These are phyloP conservation scores for Pyrenochaeta sp. DNA, from an alignment of 2,329 filamentous ascomycete genomes.

Conservation along the genomic window DNA sequence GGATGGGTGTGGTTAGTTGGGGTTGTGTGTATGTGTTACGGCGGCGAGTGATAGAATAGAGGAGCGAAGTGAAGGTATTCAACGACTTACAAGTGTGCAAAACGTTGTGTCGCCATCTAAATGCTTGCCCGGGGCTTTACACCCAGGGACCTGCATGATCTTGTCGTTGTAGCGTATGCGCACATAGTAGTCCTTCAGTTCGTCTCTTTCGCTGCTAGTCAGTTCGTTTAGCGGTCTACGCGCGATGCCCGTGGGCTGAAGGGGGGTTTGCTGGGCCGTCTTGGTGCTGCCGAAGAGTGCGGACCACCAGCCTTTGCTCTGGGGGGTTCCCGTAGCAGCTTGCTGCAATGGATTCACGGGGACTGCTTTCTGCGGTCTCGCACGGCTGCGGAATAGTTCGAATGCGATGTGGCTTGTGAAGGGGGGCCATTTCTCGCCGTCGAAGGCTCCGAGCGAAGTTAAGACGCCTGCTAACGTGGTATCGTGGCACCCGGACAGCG, in stretches of 20 bases:
- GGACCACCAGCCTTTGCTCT: constrained; percentile 46
- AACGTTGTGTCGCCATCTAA: constrained; percentile 85
- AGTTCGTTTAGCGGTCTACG: constrained; percentile 67
- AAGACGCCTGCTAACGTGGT: constrained; percentile 87
- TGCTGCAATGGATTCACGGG: constrained; percentile 45
- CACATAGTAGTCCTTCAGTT: constrained; percentile 81
- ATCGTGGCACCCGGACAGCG: constrained; percentile 87
- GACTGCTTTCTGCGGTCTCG: too few relatives aligned
- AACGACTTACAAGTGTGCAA: constrained; percentile 83
- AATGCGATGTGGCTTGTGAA: constrained; percentile 93
- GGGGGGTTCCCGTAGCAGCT: constrained; percentile 7
- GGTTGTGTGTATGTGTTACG: too few relatives aligned
- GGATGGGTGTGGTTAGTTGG: too few relatives aligned
- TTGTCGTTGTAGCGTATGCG: constrained; percentile 90
- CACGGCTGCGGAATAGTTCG: constrained; percentile 86
- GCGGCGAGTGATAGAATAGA: background rate
- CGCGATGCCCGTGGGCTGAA: constrained; percentile 58
- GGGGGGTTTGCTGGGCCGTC: constrained; percentile 4
- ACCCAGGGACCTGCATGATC: constrained; percentile 82
- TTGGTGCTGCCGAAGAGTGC: constrained; percentile 43
- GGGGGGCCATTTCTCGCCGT: constrained; percentile 80
- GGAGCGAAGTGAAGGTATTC: background rate
- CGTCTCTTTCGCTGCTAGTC: constrained; percentile 63
- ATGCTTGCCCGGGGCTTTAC: constrained; percentile 78
- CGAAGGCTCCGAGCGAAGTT: constrained; percentile 79